Evolutionary conservation across 352 stramenopile genomes (phyloP), one percentile per base, ranked within the genome.

Genomic region (Thalassiosira mediterranea): DNA sequence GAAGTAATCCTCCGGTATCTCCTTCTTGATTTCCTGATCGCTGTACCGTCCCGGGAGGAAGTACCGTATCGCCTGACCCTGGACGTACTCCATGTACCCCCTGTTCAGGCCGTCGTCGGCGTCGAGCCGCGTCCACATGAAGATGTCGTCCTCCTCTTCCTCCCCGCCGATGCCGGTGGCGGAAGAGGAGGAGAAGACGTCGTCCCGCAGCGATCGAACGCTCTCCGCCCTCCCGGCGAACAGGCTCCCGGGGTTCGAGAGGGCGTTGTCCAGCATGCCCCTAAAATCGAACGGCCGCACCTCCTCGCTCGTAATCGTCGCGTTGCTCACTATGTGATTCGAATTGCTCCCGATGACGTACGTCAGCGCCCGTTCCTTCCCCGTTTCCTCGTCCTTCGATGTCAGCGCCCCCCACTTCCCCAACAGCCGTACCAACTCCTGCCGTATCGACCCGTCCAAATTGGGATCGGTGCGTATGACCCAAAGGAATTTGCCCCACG

Each of bases 91-190:
- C 19, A 92, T 56, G 49, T 80, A 90, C 2, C 72, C 17, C 1
- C 62, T 47, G 65, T 89, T 81, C 31, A 92, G 69, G 53, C 86
- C 86, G 74, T 92, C 86, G 68, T 92, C 86, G 3, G 81, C 81
- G 79, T 92, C 86, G 15, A 92, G 61, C 65, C 86, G 69, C n/a
- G 86, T 92, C 78, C 88, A 87, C 15, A 90, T 44, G 0, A 92
- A 53, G 3, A 80, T 32, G 60, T 78, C 60, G 15, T 80, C 51
- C 23, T 59, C 48, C 34, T 53, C 29, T 26, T 47, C 57, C 10
- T 42, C 57, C 31, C 69, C 49, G 13, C 64, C 63, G 37, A 15
- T n/a, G 37, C 37, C 37, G 8, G 10, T n/a, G n/a, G n/a, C n/a
- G n/a, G n/a, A n/a, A n/a, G n/a, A n/a, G n/a, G n/a, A n/a, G n/a